Base-by-base conservation (phyloP, 1,284 basidiomycete genomes). In the Marasmius tenuissimus region DNA sequence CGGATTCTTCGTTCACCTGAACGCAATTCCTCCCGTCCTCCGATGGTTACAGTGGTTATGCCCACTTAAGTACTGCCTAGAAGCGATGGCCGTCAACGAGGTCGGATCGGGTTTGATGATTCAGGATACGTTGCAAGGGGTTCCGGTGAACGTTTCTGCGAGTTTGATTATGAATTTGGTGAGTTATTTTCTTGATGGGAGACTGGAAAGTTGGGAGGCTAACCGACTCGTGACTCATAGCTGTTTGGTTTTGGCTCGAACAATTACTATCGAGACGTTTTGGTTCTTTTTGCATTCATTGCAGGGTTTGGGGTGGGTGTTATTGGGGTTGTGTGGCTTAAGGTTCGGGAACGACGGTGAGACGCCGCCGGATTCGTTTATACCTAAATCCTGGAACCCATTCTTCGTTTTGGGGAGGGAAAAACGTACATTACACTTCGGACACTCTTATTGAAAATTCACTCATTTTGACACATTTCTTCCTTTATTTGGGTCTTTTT, bases 81-180 rank as follows among this genome's bases (percentile, higher is more conserved):
- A 96, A 74, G 94, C 93, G 10, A 78, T 96, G 9, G 81, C 89
- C 4, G 91, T 96, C 38, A 97, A 97, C 72, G 95, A 96, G 72
- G 92, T 97, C 18, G 87, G 87, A 40, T 87, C 89, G 0, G 94
- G 94, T 3, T 77, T 96, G 39, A 85, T 89, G 85, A 96, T 97
- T 59, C 65, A 85, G 61, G 94, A 97, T 75, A 81, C 77, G 4
- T 75, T 97, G 34, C 81, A 88, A 64, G 95, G 95, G 37, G 93
- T 96, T 10, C 88, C 90, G 1, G 84, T 97, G 33, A 76, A 86
- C 58, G 82, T 96, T 53, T 91, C 88, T 1, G 94, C 94, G 0
- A 78, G 76, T 56, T 71, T 96, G 65, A 95, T 97, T 69, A 93
- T 97, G 94, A 77, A 89, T 62, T 67, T 87, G 68, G 90, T 92